Conservation (phyloP, 73 alveolate genomes). For the Paramecium pentaurelia region DNA sequence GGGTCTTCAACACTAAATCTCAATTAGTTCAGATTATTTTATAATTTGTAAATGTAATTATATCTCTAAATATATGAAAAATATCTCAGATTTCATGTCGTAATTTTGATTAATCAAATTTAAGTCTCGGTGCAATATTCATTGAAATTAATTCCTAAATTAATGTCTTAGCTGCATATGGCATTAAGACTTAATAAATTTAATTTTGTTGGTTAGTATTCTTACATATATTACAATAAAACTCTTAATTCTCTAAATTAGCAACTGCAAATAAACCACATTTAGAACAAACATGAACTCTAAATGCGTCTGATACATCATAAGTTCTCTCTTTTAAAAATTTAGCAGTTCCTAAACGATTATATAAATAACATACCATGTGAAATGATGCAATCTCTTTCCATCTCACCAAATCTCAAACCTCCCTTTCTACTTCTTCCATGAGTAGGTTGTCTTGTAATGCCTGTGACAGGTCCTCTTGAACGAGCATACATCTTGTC, state of each 20-base stretch:
- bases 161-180: conserved; percentile 98
- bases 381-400: conserved; percentile 99
- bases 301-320: conserved; percentile 96
- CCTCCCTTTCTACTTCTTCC: conserved; percentile 99
- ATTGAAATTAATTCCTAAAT: conserved; percentile 98
- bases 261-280: conserved; percentile 96
- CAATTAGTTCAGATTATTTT: neutral
- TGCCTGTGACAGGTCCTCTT: conserved; percentile 94
- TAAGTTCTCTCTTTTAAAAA: conserved; percentile 95
- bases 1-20: neutral
- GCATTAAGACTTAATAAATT: conserved; percentile 89
- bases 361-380: conserved; percentile 78
- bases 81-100: neutral
- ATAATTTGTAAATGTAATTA: neutral
- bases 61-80: neutral
- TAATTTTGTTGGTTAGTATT: conserved; percentile 60
- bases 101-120: neutral
- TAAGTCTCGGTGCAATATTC: conserved; percentile 96
- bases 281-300: conserved; percentile 87
- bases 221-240: conserved; percentile 91
- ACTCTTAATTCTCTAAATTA: conserved; percentile 79
- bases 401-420: conserved; percentile 99
- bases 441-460: conserved; percentile 99
- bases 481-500: conserved; percentile 99
- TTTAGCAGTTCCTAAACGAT: conserved; percentile 56